A percentile compares a stretch with the other conserved stretches of the same genome.
Evolutionary conservation across 2,329 filamentous ascomycete genomes (phyloP).

Genomic region (Sarocladium oryzae): DNA sequence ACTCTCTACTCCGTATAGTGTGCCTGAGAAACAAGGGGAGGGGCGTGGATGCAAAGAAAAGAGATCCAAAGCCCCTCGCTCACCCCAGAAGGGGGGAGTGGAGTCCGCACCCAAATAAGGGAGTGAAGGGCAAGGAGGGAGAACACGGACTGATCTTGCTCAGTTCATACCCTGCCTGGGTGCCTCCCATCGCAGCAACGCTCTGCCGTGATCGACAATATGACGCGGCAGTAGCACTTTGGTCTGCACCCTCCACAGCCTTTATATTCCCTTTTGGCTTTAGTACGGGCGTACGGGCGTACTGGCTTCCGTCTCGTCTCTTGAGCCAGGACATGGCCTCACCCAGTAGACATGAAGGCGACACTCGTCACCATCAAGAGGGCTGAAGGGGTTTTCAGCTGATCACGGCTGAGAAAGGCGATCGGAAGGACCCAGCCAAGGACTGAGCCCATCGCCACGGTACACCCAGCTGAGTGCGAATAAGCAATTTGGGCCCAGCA

Average conservation of each 20-base stretch:
- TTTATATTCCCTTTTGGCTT: too few relatives aligned
- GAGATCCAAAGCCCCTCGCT: neutral
- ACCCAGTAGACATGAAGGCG: neutral
- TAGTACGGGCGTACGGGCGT: too few relatives aligned
- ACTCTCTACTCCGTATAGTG: slow-evolving; percentile 1
- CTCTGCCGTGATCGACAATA: slow-evolving; percentile 8
- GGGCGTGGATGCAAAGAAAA: neutral
- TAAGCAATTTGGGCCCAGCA: neutral
- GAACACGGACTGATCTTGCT: slow-evolving; percentile 7
- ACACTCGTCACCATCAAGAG: neutral
- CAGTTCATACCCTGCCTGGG: neutral
- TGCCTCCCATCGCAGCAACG: neutral
- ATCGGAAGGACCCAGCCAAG: neutral
- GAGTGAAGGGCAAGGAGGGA: neutral
- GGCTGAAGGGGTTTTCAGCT: neutral
- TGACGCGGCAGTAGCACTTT: neutral
- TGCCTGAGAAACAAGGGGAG: neutral
- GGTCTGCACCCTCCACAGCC: neutral
- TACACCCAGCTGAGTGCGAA: neutral
- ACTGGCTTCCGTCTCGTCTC: too few relatives aligned
- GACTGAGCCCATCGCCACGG: neutral
- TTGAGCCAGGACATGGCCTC: neutral
- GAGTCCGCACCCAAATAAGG: neutral
- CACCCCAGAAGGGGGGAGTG: neutral
- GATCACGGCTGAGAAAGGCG: neutral